These are phyloP conservation scores for Populus euphratica DNA, from an alignment of 345 rosid species.

Conservation along the genomic window DNA sequence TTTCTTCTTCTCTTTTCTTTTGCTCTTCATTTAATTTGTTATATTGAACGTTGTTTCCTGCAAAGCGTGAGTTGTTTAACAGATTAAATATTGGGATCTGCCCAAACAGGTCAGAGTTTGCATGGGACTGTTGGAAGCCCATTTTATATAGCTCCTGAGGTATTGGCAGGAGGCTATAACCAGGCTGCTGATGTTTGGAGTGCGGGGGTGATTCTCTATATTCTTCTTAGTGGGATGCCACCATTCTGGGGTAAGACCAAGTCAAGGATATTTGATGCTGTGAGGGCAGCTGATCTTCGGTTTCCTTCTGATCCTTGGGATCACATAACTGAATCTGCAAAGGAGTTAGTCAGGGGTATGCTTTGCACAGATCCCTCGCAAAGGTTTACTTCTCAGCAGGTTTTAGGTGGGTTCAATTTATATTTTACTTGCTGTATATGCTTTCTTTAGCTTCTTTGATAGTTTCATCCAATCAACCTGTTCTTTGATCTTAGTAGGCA, in stretches of 20 bases:
- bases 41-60: background rate
- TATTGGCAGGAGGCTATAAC: conserved; percentile 56
- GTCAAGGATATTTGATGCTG: conserved; percentile 63
- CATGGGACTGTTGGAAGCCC: conserved; percentile 74
- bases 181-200: conserved; percentile 77
- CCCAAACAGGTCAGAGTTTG: conserved; percentile 48
- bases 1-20: background rate
- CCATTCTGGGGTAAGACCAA: conserved; percentile 75
- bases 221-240: conserved; percentile 61
- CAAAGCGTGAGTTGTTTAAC: background rate
- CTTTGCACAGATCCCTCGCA: conserved; percentile 46
- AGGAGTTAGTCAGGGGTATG: conserved; percentile 53
- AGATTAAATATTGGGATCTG: conserved; percentile 5
- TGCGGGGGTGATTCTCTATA: conserved; percentile 67
- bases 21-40: background rate
- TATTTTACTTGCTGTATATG: background rate
- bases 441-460: background rate
- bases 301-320: conserved; percentile 62
- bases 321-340: conserved; percentile 48
- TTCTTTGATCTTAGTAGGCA: background rate
- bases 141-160: conserved; percentile 75
- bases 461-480: background rate
- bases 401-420: conserved; percentile 46
- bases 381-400: conserved; percentile 51
- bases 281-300: conserved; percentile 54